Evolutionary conservation across 2,329 filamentous ascomycete species (phyloP).

Genomic region (Fusarium virguliforme): DNA sequence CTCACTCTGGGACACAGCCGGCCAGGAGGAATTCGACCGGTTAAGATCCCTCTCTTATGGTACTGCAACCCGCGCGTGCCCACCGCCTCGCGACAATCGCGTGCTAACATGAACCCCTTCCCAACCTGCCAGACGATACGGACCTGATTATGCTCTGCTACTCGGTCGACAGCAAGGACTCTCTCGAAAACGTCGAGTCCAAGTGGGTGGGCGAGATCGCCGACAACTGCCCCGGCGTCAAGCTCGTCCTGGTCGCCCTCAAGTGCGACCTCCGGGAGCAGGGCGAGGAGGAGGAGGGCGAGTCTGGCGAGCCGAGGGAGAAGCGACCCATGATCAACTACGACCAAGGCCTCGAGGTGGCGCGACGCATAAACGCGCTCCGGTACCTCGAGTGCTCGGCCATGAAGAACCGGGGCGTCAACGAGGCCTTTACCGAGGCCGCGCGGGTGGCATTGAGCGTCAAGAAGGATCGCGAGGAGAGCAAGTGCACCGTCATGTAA

Average conservation of each 20-base stretch:
- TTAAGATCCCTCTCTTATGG: constrained; percentile 96
- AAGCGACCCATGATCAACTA: constrained; percentile 87
- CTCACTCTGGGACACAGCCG: constrained; percentile 97
- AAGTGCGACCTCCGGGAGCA: constrained; percentile 96
- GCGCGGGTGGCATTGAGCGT: constrained; percentile 90
- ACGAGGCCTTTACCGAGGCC: constrained; percentile 98
- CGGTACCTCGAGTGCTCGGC: constrained; percentile 98
- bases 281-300: constrained; percentile 78
- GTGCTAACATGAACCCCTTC: constrained; percentile 15
- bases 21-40: constrained; percentile 98
- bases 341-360: constrained; percentile 91
- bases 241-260: constrained; percentile 93
- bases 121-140: constrained; percentile 76
- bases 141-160: constrained; percentile 99
- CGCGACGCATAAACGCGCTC: constrained; percentile 90
- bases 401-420: constrained; percentile 97
- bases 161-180: constrained; percentile 95
- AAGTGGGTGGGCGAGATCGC: constrained; percentile 99
- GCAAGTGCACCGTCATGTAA: constrained; percentile 75
- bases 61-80: constrained; percentile 46
- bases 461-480: constrained; percentile 75
- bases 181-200: constrained; percentile 96
- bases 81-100: background rate
- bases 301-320: constrained; percentile 62
- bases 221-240: constrained; percentile 96